Evolutionary conservation across 1,284 basidiomycete species (phyloP), one percentile per base, ranked within the genome.

Genomic region (Ceratobasidium sp.): DNA sequence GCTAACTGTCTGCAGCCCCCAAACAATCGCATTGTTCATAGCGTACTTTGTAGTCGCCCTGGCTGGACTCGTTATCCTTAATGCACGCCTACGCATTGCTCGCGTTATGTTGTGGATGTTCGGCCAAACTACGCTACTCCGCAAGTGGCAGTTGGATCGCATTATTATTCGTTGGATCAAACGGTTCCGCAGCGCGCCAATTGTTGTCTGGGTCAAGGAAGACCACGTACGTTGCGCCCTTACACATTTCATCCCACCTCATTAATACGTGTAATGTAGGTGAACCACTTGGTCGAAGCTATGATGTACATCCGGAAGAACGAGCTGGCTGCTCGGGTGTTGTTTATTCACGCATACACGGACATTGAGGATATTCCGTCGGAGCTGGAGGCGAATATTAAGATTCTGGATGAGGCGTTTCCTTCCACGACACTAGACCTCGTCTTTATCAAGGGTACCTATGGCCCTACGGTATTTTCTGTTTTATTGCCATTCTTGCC

Each of bases 321-420:
- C 78, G 91, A 93, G 81, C 88, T 89, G 74, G 91, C 91, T 0
- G 87, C 89, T 0, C 86, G 87, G 77, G 79, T 92, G 76, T 91
- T 90, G 81, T 85, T 93, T 41, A 85, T 90, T 0, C 90, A 92
- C 79, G 91, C 91, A 78, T 85, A 86, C 74, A 84, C 87, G 54
- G 82, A 83, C 53, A 86, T 87, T 76, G 81, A 82, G 1, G 87
- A 84, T 0, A 79, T 82, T 50, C 81, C 82, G 0, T 78, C 80
- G 11, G 81, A 83, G 71, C 75, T 83, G 33, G 81, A 81, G 67
- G 80, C 80, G 17, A 82, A 81, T 27, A 77, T 77, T 62, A 79
- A 80, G 65, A 73, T 78, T 44, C 56, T 78, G 8, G 77, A 78
- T 48, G 77, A 78, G 47, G 77, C 74, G 2, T 78, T 78, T 62